Percentiles rank a stretch among this genome's conserved stretches.
Evolutionary conservation across 2,329 filamentous ascomycete species (phyloP).

Genomic region (Penicillium hordei): DNA sequence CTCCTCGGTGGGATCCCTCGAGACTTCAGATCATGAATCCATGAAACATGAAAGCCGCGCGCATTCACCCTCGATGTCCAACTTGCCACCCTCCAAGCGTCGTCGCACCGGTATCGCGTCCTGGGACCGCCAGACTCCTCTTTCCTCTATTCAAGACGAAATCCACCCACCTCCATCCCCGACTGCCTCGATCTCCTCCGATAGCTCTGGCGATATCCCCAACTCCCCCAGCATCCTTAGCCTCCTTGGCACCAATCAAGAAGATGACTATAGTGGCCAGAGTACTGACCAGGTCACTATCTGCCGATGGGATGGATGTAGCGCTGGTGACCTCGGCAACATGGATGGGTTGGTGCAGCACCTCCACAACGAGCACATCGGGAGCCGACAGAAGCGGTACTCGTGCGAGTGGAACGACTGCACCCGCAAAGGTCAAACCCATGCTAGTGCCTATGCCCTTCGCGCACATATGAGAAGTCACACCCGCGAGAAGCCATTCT

Average conservation of each 20-base stretch:
- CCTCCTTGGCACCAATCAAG: conserved; percentile 43
- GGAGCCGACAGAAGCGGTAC: conserved; percentile 90
- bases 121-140: conserved; percentile 53
- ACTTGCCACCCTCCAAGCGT: conserved; percentile 50
- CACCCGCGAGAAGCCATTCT: conserved; percentile 97
- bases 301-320: conserved; percentile 76
- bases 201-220: conserved; percentile 83
- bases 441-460: conserved; percentile 92
- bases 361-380: conserved; percentile 91
- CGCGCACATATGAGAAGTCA: conserved; percentile 98
- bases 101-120: conserved; percentile 47
- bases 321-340: conserved; percentile 68
- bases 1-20: conserved; percentile 64
- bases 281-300: conserved; percentile 71
- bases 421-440: conserved; percentile 79
- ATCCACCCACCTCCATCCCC: conserved; percentile 46
- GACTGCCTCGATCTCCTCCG: conserved; percentile 76
- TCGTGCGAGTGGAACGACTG: conserved; percentile 98
- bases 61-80: conserved; percentile 42
- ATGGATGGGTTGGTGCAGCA: conserved; percentile 82
- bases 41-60: conserved; percentile 54
- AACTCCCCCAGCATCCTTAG: conserved; percentile 61
- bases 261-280: conserved; percentile 68
- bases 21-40: conserved; percentile 57
- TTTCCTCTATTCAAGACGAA: conserved; percentile 45